Percentiles rank a stretch among this genome's conserved stretches.
Conservation (phyloP, 106 monocot genomes). For the Platanthera guangdongensis region DNA sequence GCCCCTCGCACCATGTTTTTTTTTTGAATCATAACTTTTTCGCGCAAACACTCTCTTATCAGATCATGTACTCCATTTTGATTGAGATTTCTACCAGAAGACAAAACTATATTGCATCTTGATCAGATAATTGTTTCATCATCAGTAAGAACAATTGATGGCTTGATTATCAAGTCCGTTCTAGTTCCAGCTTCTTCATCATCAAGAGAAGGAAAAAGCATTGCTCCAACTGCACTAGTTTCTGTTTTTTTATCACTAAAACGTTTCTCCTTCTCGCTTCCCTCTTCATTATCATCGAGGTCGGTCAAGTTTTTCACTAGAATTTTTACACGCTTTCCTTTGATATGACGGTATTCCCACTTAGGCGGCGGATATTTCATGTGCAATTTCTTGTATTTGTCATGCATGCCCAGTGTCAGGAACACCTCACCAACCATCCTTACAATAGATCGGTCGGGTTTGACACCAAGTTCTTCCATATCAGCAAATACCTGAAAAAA, state of each 20-base stretch:
- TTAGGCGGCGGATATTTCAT: constrained; percentile 76
- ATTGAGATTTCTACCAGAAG: background rate
- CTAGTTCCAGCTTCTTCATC: background rate
- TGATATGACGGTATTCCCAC: constrained; percentile 91
- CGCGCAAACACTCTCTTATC: background rate
- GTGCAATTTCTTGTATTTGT: constrained; percentile 60
- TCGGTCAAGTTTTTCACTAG: constrained; percentile 15
- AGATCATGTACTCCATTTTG: background rate
- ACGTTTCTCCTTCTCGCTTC: background rate
- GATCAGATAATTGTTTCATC: background rate
- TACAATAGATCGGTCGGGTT: constrained; percentile 48
- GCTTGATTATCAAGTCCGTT: background rate
- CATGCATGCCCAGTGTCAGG: constrained; percentile 62
- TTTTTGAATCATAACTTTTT: background rate
- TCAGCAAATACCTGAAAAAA: constrained; percentile 70
- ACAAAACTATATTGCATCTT: background rate
- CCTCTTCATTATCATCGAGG: background rate
- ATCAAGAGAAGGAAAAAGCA: background rate
- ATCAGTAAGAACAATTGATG: background rate
- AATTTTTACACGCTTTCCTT: constrained; percentile 79
- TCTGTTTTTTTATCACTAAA: background rate
- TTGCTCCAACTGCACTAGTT: background rate
- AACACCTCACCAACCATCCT: constrained; percentile 71
- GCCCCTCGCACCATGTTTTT: background rate
- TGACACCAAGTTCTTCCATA: constrained; percentile 87